These are phyloP conservation scores for Lichenothelia convexa DNA, from an alignment of 495 filamentous ascomycete genomes.

Conservation along the genomic window DNA sequence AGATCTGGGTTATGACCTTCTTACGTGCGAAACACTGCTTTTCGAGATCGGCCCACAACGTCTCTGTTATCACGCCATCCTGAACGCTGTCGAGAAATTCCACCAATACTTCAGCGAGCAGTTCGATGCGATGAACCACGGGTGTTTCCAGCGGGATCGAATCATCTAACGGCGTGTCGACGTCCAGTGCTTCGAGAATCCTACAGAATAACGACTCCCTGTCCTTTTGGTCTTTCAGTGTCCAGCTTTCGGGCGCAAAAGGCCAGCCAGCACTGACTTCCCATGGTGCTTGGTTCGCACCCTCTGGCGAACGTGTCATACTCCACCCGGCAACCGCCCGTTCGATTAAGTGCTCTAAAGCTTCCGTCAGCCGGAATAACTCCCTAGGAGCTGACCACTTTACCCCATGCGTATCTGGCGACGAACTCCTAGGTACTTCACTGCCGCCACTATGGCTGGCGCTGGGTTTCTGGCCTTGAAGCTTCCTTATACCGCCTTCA, in stretches of 20 bases:
- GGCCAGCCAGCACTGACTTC: constrained; percentile 53
- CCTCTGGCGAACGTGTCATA: constrained; percentile 44
- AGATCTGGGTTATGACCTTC: constrained; percentile 25
- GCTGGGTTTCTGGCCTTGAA: constrained; percentile 30
- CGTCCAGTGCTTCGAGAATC: constrained; percentile 53
- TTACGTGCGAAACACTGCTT: constrained; percentile 34
- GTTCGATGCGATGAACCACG: constrained; percentile 47
- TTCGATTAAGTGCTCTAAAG: constrained; percentile 56
- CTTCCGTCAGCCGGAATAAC: constrained; percentile 72
- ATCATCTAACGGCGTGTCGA: constrained; percentile 35
- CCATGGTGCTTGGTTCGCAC: constrained; percentile 33
- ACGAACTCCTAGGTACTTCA: neutral
- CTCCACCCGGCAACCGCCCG: constrained; percentile 64
- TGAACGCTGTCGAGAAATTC: constrained; percentile 51
- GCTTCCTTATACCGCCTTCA: constrained; percentile 46
- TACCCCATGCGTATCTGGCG: constrained; percentile 14
- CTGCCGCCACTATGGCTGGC: constrained; percentile 17
- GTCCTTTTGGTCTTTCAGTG: constrained; percentile 17
- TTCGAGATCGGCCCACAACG: constrained; percentile 56
- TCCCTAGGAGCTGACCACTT: constrained; percentile 62
- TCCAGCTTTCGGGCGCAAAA: constrained; percentile 42
- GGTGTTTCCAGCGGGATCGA: constrained; percentile 40
- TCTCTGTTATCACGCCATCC: constrained; percentile 52
- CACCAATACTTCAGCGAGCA: constrained; percentile 46
- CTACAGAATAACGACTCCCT: constrained; percentile 3